A percentile compares a stretch with the other conserved stretches of the same genome.
Evolutionary conservation across 176 grass and related monocot species (phyloP).

Genomic region (Ananas comosus): DNA sequence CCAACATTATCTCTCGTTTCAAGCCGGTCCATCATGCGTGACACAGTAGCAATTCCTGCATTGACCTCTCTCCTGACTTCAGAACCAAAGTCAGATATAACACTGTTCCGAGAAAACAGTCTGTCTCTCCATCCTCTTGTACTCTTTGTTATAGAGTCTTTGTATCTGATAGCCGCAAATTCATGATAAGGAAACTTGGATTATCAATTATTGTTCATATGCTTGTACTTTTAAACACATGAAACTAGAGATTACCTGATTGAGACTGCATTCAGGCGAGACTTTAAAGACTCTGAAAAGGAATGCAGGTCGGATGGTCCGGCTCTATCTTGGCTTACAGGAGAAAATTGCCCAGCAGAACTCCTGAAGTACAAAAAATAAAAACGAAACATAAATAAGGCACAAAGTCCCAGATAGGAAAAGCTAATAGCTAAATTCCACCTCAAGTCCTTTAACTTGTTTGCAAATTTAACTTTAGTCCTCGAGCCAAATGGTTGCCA

Average conservation of each 20-base stretch:
- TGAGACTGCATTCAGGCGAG: conserved; percentile 73
- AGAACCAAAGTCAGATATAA: conserved; percentile 79
- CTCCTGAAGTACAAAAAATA: conserved; percentile 13
- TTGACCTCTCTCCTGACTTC: conserved; percentile 93
- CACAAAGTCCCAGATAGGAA: background rate
- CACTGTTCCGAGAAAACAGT: conserved; percentile 57
- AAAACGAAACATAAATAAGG: conserved; percentile 12
- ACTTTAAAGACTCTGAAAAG: conserved; percentile 83
- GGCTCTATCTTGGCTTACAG: conserved; percentile 41
- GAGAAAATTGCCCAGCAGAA: conserved; percentile 58
- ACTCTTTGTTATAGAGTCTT: conserved; percentile 92
- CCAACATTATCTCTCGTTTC: conserved; percentile 61
- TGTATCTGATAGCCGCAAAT: conserved; percentile 53
- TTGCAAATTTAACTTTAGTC: background rate
- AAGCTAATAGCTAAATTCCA: background rate
- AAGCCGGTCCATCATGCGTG: conserved; percentile 86
- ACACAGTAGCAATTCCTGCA: conserved; percentile 79
- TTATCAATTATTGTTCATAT: background rate
- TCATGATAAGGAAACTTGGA: background rate
- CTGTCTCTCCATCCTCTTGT: conserved; percentile 89
- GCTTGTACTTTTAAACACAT: background rate
- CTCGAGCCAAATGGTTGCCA: no score
- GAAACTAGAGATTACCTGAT: conserved; percentile 42
- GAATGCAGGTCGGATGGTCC: conserved; percentile 71
- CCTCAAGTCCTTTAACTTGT: background rate